phyloP scores from a whole-genome alignment of 23 red algal genomes.

The Rhodosorus marinus region DNA sequence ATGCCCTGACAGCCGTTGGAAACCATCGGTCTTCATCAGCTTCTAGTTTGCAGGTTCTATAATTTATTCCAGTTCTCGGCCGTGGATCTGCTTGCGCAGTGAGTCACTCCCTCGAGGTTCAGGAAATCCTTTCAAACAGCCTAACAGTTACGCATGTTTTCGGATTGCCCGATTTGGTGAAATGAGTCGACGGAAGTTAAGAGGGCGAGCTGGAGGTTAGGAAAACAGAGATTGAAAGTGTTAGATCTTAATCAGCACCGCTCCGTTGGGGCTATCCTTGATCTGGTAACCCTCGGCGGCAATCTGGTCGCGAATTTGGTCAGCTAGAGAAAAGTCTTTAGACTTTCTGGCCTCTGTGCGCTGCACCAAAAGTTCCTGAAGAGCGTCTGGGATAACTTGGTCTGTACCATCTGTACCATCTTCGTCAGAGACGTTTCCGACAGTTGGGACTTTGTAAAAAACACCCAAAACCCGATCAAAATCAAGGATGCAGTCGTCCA shows the following conservation, averaged over 20 bases:
- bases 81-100: too few species aligned
- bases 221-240: too few species aligned
- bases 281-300: constrained; percentile 35
- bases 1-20: too few species aligned
- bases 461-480: constrained; percentile 74
- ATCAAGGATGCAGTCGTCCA: constrained; percentile 21
- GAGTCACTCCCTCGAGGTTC: too few species aligned
- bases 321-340: constrained; percentile 55
- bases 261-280: constrained; percentile 58
- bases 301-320: constrained; percentile 52
- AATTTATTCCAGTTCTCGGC: too few species aligned
- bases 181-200: too few species aligned
- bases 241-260: constrained; percentile 23
- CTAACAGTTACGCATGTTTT: too few species aligned
- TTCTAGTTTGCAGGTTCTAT: too few species aligned
- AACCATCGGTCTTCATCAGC: too few species aligned
- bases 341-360: constrained; percentile 28
- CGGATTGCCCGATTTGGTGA: too few species aligned
- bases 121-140: too few species aligned
- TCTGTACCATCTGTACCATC: neutral
- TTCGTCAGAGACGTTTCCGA: neutral
- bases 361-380: constrained; percentile 21
- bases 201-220: too few species aligned
- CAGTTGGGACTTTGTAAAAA: constrained; percentile 3
- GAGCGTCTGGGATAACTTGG: neutral